A percentile compares a stretch with the other conserved stretches of the same genome.
Evolutionary conservation across 345 rosid genomes (phyloP).

Genomic region (Turritis glabra): DNA sequence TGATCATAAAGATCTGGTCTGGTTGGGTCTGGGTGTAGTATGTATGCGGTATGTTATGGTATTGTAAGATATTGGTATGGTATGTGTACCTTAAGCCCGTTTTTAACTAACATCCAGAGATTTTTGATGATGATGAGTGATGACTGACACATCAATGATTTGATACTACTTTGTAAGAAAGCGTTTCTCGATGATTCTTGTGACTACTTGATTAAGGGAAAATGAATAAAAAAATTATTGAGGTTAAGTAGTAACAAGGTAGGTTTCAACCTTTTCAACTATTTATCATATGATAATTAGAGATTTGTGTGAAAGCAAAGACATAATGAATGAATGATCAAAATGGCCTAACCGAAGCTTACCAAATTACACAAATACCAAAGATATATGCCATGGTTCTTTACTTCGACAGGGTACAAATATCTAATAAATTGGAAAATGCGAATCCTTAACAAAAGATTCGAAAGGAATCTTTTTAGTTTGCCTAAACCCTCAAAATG

Average conservation of each 20-base stretch:
- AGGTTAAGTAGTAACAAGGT: not conserved
- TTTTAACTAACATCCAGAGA: not conserved
- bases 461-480: constrained; percentile 28
- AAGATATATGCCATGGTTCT: no score
- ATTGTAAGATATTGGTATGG: not conserved
- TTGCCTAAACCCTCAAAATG: constrained; percentile 17
- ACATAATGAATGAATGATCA: constrained; percentile 30
- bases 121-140: not conserved
- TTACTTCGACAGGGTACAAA: no score
- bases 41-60: not conserved
- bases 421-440: not conserved
- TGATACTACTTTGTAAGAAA: constrained; percentile 17
- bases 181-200: constrained; percentile 7
- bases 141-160: not conserved
- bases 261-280: not conserved
- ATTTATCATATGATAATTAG: not conserved
- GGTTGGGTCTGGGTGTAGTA: not conserved
- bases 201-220: not conserved
- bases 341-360: constrained; percentile 23
- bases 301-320: constrained; percentile 38
- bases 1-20: not conserved
- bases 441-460: constrained; percentile 34
- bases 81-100: constrained; percentile 5
- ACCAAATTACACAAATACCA: constrained; percentile 12
- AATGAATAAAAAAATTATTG: not conserved